phyloP scores from a whole-genome alignment of 192 early-diverging fungal genomes.

The Pilobolus umbonatus region DNA sequence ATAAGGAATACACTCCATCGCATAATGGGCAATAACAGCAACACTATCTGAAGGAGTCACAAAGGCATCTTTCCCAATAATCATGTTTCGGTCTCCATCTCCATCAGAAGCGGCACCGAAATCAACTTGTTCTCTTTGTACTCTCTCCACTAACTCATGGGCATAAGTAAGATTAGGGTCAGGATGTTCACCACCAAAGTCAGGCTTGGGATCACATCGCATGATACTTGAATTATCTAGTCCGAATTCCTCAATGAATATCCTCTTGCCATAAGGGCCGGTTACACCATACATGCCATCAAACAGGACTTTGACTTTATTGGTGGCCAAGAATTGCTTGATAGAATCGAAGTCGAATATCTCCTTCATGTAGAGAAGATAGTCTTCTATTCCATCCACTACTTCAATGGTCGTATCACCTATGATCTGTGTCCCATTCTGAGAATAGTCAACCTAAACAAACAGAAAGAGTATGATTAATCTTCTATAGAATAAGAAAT shows the following conservation, averaged over 20 bases:
- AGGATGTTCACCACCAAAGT: constrained; percentile 95
- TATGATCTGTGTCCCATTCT: constrained; percentile 55
- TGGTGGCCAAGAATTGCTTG: constrained; percentile 65
- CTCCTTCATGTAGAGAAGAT: constrained; percentile 75
- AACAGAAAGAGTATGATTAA: not conserved
- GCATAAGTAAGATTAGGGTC: constrained; percentile 99
- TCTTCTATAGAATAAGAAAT: too few relatives aligned
- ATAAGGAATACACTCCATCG: constrained; percentile 82
- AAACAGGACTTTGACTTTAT: constrained; percentile 80
- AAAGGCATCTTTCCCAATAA: constrained; percentile 91
- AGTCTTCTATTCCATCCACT: constrained; percentile 85
- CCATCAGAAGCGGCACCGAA: constrained; percentile 98
- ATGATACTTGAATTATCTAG: constrained; percentile 74
- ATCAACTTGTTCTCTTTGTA: constrained; percentile 71
- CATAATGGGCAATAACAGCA: constrained; percentile 91
- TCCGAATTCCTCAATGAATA: constrained; percentile 90
- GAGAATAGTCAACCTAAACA: constrained; percentile 72
- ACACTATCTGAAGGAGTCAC: constrained; percentile 97
- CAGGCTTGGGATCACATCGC: constrained; percentile 73
- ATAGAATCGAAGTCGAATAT: constrained; percentile 94
- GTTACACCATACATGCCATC: constrained; percentile 97
- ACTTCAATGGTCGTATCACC: constrained; percentile 75
- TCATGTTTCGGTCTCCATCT: constrained; percentile 98
- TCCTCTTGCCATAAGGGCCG: constrained; percentile 82
- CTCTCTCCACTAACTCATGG: constrained; percentile 85